Evolutionary conservation across 176 grass and related monocot genomes (phyloP).

Genomic region (Rhipidocladum racemiflorum): DNA sequence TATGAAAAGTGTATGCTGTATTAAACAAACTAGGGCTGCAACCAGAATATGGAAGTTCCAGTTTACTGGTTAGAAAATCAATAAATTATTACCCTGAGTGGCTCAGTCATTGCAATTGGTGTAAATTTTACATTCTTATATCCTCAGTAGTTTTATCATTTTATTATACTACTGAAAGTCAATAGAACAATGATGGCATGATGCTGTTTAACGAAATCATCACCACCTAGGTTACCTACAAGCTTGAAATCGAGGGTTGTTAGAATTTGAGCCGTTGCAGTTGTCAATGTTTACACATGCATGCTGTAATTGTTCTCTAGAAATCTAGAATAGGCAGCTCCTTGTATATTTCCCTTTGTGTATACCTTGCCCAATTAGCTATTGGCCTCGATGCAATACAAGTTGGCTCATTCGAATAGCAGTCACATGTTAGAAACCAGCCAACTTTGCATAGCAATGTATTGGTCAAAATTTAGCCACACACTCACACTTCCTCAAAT

Average conservation of each 20-base stretch:
- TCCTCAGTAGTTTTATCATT: neutral
- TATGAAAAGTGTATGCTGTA: neutral
- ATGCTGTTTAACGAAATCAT: slow-evolving; percentile 17
- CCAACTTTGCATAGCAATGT: slow-evolving; percentile 9
- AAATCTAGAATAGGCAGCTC: too few relatives aligned
- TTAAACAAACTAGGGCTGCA: neutral
- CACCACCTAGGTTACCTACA: slow-evolving; percentile 27
- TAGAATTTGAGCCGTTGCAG: neutral
- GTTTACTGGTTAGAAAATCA: neutral
- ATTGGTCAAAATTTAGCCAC: neutral
- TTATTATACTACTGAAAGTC: neutral
- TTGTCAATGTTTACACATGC: too few relatives aligned
- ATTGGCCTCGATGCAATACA: too few relatives aligned
- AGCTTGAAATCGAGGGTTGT: slow-evolving; percentile 4
- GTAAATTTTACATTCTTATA: neutral
- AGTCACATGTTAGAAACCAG: slow-evolving; percentile 6
- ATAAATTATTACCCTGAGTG: neutral
- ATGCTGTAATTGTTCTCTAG: too few relatives aligned
- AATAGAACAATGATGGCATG: neutral
- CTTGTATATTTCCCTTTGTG: too few relatives aligned
- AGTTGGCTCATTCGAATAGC: too few relatives aligned
- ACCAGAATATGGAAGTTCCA: neutral
- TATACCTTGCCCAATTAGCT: too few relatives aligned
- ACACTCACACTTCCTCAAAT: neutral
- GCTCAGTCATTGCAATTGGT: neutral